Conservation (phyloP, 2,329 filamentous ascomycete genomes). For the Emmonsiellopsis sp. region DNA sequence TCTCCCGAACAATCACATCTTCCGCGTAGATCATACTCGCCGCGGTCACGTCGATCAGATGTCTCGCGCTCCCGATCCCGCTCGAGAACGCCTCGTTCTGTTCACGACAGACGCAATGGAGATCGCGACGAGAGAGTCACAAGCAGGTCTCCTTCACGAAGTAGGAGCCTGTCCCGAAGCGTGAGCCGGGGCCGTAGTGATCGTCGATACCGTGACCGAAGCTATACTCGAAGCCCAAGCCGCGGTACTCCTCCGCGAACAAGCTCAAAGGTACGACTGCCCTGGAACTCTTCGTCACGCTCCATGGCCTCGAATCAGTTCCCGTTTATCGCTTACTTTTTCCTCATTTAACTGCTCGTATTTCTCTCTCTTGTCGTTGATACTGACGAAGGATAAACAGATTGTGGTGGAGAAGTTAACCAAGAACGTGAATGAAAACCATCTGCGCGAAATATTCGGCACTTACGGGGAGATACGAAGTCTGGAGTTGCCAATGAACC, state of each 20-base stretch:
- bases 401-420: slow-evolving; percentile 94
- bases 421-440: slow-evolving; percentile 83
- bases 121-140: slow-evolving; percentile 16
- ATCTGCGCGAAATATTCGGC: slow-evolving; percentile 86
- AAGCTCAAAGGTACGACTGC: slow-evolving; percentile 27
- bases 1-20: slow-evolving; percentile 8
- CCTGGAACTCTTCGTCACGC: background rate
- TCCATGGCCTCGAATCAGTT: no score
- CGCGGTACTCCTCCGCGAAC: slow-evolving; percentile 14
- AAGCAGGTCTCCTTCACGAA: slow-evolving; percentile 21
- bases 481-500: slow-evolving; percentile 82
- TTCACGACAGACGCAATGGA: slow-evolving; percentile 17
- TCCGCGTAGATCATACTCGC: slow-evolving; percentile 4
- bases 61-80: slow-evolving; percentile 25
- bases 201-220: slow-evolving; percentile 29
- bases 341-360: background rate
- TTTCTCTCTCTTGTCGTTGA: background rate
- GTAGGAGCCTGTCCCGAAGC: slow-evolving; percentile 20
- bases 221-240: slow-evolving; percentile 26
- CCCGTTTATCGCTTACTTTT: no score
- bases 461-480: slow-evolving; percentile 78
- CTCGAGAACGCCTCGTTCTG: slow-evolving; percentile 21
- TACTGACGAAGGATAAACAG: slow-evolving; percentile 34
- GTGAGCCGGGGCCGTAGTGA: slow-evolving; percentile 31
- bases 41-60: slow-evolving; percentile 15